Percentiles rank a stretch among this genome's conserved stretches.
These are phyloP conservation scores for Fistulinella cinereoalba DNA, from an alignment of 1,284 basidiomycete genomes.

Conservation along the genomic window DNA sequence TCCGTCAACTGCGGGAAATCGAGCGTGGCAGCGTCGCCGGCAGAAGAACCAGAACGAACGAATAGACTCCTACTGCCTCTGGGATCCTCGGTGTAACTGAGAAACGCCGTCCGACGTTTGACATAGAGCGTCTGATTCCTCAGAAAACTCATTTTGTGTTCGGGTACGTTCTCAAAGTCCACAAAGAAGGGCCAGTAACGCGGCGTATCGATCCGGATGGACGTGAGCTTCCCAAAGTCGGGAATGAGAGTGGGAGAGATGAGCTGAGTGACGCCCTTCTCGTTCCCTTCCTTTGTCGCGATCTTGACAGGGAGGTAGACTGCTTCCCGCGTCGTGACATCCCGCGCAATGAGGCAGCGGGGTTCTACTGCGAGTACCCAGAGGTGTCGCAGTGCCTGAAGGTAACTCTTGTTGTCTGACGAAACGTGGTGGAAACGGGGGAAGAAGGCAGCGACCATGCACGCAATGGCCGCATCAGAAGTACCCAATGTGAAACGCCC, in stretches of 20 bases:
- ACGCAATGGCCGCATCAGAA: constrained; percentile 88
- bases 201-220: constrained; percentile 85
- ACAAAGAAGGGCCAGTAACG: constrained; percentile 93
- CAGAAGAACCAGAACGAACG: constrained; percentile 72
- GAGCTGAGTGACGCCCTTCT: constrained; percentile 63
- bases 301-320: constrained; percentile 91
- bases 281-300: constrained; percentile 62
- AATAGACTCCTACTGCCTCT: constrained; percentile 89
- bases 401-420: constrained; percentile 86
- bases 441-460: constrained; percentile 88
- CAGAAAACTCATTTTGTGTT: constrained; percentile 70
- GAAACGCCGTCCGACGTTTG: constrained; percentile 87
- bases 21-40: constrained; percentile 70
- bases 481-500: constrained; percentile 92
- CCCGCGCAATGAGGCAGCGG: constrained; percentile 84
- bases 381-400: constrained; percentile 92
- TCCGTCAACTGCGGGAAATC: constrained; percentile 79
- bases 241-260: constrained; percentile 92
- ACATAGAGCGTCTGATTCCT: constrained; percentile 83
- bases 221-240: constrained; percentile 74
- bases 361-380: constrained; percentile 97
- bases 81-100: constrained; percentile 92
- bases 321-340: constrained; percentile 86
- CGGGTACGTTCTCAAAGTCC: constrained; percentile 64
- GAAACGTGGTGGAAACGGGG: constrained; percentile 80